Percentiles rank a stretch among this genome's conserved stretches.
Evolutionary conservation across 139 green algal species (phyloP).

Genomic region (Chlorella sp.): DNA sequence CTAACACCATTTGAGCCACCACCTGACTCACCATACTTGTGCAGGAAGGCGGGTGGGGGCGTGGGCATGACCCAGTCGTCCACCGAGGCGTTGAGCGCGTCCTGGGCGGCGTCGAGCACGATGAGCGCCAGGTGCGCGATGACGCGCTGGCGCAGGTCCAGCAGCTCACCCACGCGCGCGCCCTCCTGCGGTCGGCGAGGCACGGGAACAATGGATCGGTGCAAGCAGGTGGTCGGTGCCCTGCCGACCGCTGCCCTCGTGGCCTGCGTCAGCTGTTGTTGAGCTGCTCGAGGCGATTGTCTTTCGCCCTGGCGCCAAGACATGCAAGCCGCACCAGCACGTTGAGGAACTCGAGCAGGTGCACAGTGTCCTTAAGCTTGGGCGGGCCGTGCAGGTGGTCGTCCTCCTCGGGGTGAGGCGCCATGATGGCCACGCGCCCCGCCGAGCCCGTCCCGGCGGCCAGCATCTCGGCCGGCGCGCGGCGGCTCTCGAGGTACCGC

Average conservation of each 20-base stretch:
- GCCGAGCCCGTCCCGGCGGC: neutral
- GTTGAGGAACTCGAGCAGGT: neutral
- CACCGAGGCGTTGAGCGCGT: conserved; percentile 4
- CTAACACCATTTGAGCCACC: too few species aligned
- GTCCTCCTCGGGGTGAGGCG: too few species aligned
- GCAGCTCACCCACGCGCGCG: conserved; percentile 11
- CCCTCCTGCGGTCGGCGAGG: conserved; percentile 20
- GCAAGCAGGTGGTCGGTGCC: too few species aligned
- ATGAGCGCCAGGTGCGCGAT: conserved; percentile 26
- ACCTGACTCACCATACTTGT: conserved; percentile 5
- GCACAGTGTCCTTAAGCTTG: neutral
- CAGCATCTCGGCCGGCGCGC: neutral
- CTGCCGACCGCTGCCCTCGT: too few species aligned
- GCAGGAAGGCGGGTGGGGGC: neutral
- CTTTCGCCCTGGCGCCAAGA: too few species aligned
- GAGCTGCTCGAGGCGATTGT: too few species aligned
- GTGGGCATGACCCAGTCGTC: neutral
- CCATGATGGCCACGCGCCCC: neutral
- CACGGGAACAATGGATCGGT: neutral
- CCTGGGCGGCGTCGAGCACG: conserved; percentile 22
- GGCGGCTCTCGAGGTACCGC: neutral
- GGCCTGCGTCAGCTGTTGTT: too few species aligned
- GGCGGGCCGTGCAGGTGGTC: neutral
- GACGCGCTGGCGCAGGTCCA: conserved; percentile 15
- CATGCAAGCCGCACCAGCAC: neutral